phyloP scores from a whole-genome alignment of 2,329 filamentous ascomycete species.

The Aspergillus pseudonomiae region DNA sequence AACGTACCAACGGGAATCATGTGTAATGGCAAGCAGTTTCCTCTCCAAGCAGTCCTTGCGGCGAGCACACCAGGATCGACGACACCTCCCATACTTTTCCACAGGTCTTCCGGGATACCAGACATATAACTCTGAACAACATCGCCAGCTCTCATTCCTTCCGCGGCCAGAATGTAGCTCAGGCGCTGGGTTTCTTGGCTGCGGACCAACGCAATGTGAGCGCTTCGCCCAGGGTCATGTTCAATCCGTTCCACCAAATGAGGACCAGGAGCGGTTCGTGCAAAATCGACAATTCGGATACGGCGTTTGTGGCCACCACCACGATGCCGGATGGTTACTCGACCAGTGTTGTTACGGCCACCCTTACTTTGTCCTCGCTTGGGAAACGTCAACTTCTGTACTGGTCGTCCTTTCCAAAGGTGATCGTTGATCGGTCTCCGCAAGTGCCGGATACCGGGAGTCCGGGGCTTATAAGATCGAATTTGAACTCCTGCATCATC shows the following conservation, averaged over 20 bases:
- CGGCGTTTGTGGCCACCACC: conserved; percentile 91
- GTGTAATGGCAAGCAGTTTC: conserved; percentile 92
- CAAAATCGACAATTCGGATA: conserved; percentile 89
- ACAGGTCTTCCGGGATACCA: conserved; percentile 83
- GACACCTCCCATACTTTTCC: conserved; percentile 88
- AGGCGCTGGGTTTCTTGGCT: conserved; percentile 73
- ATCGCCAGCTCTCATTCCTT: conserved; percentile 90
- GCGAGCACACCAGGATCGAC: conserved; percentile 95
- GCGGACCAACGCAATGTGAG: conserved; percentile 86
- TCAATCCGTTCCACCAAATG: conserved; percentile 93
- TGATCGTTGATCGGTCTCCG: conserved; percentile 94
- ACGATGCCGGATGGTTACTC: conserved; percentile 85
- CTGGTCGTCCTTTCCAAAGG: conserved; percentile 89
- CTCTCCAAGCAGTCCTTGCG: conserved; percentile 88
- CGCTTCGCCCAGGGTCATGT: conserved; percentile 89
- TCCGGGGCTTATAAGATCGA: conserved; percentile 89
- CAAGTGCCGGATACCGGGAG: conserved; percentile 88
- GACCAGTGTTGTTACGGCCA: conserved; percentile 84
- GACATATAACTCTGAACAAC: conserved; percentile 87
- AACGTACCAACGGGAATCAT: conserved; percentile 95
- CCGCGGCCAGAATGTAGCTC: conserved; percentile 92
- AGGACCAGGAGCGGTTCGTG: conserved; percentile 74
- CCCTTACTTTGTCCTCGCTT: conserved; percentile 94
- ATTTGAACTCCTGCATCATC: conserved; percentile 54
- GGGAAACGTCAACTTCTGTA: conserved; percentile 79